Conservation (phyloP, 495 filamentous ascomycete species). For the Margaritispora aquatica region DNA sequence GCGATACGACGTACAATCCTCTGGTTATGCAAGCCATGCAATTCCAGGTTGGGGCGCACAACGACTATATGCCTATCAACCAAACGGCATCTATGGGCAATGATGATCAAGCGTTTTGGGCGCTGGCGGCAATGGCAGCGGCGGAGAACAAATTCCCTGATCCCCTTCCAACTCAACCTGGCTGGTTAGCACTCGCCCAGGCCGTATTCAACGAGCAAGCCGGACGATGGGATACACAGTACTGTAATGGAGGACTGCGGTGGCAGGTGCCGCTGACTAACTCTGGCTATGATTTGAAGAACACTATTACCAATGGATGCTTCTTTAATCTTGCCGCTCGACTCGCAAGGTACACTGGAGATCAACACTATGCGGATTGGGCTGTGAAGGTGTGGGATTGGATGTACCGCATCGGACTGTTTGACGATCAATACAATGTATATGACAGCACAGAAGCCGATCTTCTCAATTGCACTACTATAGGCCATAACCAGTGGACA, state of each 20-base stretch:
- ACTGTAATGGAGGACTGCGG: conserved; percentile 69
- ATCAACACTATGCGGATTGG: conserved; percentile 62
- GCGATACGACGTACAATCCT: conserved; percentile 55
- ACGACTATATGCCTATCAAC: conserved; percentile 57
- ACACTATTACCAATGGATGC: conserved; percentile 67
- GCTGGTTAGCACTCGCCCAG: conserved; percentile 73
- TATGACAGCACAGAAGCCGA: conserved; percentile 61
- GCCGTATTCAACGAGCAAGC: conserved; percentile 69
- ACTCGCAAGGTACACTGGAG: conserved; percentile 64
- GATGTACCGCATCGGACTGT: conserved; percentile 48
- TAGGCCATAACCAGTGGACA: conserved; percentile 54
- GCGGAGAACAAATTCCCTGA: conserved; percentile 57
- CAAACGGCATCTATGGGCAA: conserved; percentile 57
- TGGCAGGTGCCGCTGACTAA: conserved; percentile 78
- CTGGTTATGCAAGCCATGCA: conserved; percentile 46
- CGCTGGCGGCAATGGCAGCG: conserved; percentile 59
- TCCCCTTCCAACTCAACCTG: conserved; percentile 45
- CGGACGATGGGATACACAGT: conserved; percentile 51
- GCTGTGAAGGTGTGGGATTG: conserved; percentile 61
- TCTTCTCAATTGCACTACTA: conserved; percentile 41
- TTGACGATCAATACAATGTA: conserved; percentile 50
- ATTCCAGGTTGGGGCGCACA: conserved; percentile 49
- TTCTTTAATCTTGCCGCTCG: conserved; percentile 74
- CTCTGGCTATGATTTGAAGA: conserved; percentile 65
- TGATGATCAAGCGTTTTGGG: conserved; percentile 66